Base-by-base conservation (phyloP, 169 alveolate species). In the Eimeria necatrix region DNA sequence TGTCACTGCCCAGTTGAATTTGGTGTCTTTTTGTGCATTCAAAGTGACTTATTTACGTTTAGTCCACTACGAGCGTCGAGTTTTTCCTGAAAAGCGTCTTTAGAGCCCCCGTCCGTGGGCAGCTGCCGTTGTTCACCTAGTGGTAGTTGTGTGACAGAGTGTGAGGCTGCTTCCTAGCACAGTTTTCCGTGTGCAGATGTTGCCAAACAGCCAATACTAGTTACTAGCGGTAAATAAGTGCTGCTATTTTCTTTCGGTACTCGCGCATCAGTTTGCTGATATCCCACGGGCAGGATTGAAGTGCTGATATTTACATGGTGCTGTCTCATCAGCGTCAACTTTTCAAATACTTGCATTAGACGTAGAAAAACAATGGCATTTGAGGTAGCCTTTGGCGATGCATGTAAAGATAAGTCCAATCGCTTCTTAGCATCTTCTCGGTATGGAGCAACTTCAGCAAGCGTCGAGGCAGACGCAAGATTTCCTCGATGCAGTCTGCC, bases 391-490 rank as follows among this genome's bases (percentile, higher is more conserved):
- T 53, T 22, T 80, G 51, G 80, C 52, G 56, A 24, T 18, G 48
- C 83, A 22, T 85, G 16, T 61, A 61, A 85, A 85, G 93, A 20
- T 51, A 60, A 26, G 64, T 22, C 48, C 60, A 59, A 48, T 53
- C 91, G 41, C 51, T 61, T 85, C 41, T 48, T 18, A 80, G 68
- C 60, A n/a, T 60, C 93, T 2, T 59, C 93, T 61, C 93, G 81
- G 9, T 85, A 26, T 60, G 93, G 93, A 41, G 93, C 93, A 22
- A 41, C 52, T 48, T 85, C 93, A 49, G 93, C 93, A 26, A 85
- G 93, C 73, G 93, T 85, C 24, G 93, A 85, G 61, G 80, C 93
- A 61, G 93, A 85, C 46, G 93, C 81, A 61, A 59, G 60, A 18
- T 64, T 51, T 51, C 81, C 60, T 16, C 59, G 70, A n/a, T 48